Evolutionary conservation across 192 early-diverging fungal species (phyloP).

Genomic region (Spinellus fusiger): DNA sequence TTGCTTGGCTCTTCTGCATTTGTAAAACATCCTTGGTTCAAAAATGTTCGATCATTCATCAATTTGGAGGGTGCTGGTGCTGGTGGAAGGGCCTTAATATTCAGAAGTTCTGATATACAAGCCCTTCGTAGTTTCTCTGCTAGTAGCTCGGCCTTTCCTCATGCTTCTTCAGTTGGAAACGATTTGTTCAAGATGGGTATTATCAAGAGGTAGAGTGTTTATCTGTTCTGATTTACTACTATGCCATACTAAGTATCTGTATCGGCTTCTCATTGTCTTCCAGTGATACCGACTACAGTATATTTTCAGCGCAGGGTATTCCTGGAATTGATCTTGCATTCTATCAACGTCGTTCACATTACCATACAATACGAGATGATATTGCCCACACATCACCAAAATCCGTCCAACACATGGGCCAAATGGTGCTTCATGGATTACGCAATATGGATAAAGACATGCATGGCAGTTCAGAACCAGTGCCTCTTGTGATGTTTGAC

Average conservation of each 20-base stretch:
- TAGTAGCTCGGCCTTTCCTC: slow-evolving; percentile 36
- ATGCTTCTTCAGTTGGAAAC: slow-evolving; percentile 59
- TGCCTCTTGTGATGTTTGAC: slow-evolving; percentile 39
- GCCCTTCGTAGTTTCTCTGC: slow-evolving; percentile 22
- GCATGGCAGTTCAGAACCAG: slow-evolving; percentile 18
- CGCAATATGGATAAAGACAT: slow-evolving; percentile 45
- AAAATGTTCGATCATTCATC: slow-evolving; percentile 53
- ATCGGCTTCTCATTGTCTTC: not conserved
- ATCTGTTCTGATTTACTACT: not conserved
- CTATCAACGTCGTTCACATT: slow-evolving; percentile 53
- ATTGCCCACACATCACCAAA: slow-evolving; percentile 38
- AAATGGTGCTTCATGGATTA: slow-evolving; percentile 35
- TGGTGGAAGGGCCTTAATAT: slow-evolving; percentile 58
- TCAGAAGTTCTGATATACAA: slow-evolving; percentile 37
- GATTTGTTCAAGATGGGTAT: slow-evolving; percentile 53
- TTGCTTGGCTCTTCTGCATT: slow-evolving; percentile 54
- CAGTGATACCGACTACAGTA: slow-evolving; percentile 59
- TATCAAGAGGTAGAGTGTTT: slow-evolving; percentile 39
- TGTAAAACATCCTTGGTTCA: slow-evolving; percentile 57
- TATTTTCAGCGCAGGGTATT: slow-evolving; percentile 50
- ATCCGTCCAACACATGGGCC: slow-evolving; percentile 61
- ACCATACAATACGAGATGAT: slow-evolving; percentile 56
- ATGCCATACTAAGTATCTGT: not conserved
- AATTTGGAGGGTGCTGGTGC: slow-evolving; percentile 70
- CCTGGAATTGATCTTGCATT: slow-evolving; percentile 67